These are phyloP conservation scores for Macrophomina phaseolina DNA, from an alignment of 2,329 filamentous ascomycete species.

Conservation along the genomic window DNA sequence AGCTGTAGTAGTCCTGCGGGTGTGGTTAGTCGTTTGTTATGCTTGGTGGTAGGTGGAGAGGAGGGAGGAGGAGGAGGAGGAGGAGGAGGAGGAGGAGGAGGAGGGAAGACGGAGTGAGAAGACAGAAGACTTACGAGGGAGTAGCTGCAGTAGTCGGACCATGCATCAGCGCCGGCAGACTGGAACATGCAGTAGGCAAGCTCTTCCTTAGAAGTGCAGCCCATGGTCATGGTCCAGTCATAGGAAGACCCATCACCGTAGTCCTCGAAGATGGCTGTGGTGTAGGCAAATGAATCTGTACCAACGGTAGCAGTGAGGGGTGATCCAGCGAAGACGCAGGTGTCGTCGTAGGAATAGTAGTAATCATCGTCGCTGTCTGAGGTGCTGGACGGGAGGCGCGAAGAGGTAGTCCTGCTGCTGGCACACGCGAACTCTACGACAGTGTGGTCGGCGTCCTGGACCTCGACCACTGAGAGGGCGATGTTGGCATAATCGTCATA, in stretches of 20 bases:
- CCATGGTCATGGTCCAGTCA: conserved; percentile 6
- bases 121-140: neutral
- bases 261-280: neutral
- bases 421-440: conserved; percentile 5
- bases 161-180: neutral
- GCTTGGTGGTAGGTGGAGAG: neutral
- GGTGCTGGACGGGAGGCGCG: neutral
- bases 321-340: neutral
- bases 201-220: neutral
- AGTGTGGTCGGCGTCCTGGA: conserved; percentile 7
- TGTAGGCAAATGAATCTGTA: neutral
- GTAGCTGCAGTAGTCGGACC: conserved; percentile 10
- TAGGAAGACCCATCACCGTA: neutral
- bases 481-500: neutral
- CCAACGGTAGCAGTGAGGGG: conserved; percentile 16
- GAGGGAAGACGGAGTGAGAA: neutral
- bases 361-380: neutral
- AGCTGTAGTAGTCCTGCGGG: neutral
- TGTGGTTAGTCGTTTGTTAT: neutral
- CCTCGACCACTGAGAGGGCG: conserved; percentile 11
- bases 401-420: neutral
- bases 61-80: no score
- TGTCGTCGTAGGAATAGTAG: neutral
- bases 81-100: no score
- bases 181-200: neutral